Conservation (phyloP, 1,139 yeast species). For the Taiozyma sp. region DNA sequence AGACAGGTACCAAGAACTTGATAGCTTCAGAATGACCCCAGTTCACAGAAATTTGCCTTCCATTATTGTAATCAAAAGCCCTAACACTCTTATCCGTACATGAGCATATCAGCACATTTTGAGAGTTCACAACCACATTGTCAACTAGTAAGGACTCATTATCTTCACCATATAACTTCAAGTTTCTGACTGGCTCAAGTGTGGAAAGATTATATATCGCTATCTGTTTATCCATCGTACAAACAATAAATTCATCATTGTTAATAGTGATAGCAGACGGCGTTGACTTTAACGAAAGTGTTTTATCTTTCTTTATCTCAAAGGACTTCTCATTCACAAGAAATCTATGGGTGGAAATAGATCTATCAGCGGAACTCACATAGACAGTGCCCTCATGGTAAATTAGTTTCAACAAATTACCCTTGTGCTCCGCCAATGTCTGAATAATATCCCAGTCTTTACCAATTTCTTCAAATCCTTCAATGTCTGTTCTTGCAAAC, state of each 20-base stretch:
- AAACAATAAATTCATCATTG: conserved; percentile 39
- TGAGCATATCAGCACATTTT: conserved; percentile 37
- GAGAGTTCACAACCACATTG: conserved; percentile 29
- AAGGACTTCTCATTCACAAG: conserved; percentile 22
- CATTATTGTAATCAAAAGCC: conserved; percentile 40
- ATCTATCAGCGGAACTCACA: conserved; percentile 57
- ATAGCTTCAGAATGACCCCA: conserved; percentile 70
- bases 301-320: conserved; percentile 34
- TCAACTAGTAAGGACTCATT: conserved; percentile 42
- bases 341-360: conserved; percentile 47
- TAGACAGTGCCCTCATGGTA: conserved; percentile 32
- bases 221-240: conserved; percentile 50
- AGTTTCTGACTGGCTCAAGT: conserved; percentile 33
- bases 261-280: conserved; percentile 35
- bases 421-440: conserved; percentile 55
- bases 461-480: conserved; percentile 12
- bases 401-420: conserved; percentile 40
- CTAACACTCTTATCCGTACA: conserved; percentile 57
- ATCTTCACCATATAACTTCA: conserved; percentile 38
- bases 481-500: conserved; percentile 24
- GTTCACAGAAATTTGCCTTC: conserved; percentile 41
- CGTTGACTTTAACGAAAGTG: conserved; percentile 45
- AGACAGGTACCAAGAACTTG: conserved; percentile 33
- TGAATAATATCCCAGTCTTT: conserved; percentile 47
- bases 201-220: conserved; percentile 33